Base-by-base conservation (phyloP, 1,284 basidiomycete genomes). In the Ganoderma leucocontextum region DNA sequence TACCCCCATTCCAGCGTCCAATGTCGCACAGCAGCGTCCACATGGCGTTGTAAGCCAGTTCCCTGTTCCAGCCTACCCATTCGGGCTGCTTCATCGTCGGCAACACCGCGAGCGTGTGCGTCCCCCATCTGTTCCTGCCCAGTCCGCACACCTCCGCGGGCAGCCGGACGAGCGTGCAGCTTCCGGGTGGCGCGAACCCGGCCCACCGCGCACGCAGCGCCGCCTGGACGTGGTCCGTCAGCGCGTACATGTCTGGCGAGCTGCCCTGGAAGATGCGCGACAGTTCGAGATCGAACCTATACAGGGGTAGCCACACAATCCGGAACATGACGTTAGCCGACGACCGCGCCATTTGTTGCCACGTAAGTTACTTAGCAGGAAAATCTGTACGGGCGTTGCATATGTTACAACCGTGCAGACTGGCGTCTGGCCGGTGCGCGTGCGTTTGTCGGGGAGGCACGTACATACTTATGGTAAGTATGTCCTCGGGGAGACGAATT, bases 81-180 rank as follows among this genome's bases (percentile, higher is more conserved):
- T 69, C 70, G 4, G 75, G 75, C 36, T 39, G 61, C 42, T 68
- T 68, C 75, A 76, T 77, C 19, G 75, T 76, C 3, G 73, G 75
- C 29, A 73, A 36, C 33, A 74, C 60, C 19, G 72, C 73, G n/a
- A 74, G 47, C 22, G 63, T 47, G n/a, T 61, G 63, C 53, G 67
- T 63, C 6, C 62, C 67, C 41, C 66, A 66, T 39, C 15, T n/a
- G 60, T 74, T 74, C 19, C 42, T 8, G 0, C 38, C 47, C 7
- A 1, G 2, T 5, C 63, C 63, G 5, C 29, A 33, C n/a, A 68
- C 66, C 6, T 47, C 53, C 5, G 22, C 35, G 4, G 72, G 70
- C 9, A 73, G 68, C 22, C 65, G 22, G 1, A 72, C 70, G 13
- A 75, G 52, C 41, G 68, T 67, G 64, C 75, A 75, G 22, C 70